Percentiles rank a stretch among this genome's conserved stretches.
Evolutionary conservation across 2,329 filamentous ascomycete species (phyloP).

Genomic region (Cordyceps farinosa): DNA sequence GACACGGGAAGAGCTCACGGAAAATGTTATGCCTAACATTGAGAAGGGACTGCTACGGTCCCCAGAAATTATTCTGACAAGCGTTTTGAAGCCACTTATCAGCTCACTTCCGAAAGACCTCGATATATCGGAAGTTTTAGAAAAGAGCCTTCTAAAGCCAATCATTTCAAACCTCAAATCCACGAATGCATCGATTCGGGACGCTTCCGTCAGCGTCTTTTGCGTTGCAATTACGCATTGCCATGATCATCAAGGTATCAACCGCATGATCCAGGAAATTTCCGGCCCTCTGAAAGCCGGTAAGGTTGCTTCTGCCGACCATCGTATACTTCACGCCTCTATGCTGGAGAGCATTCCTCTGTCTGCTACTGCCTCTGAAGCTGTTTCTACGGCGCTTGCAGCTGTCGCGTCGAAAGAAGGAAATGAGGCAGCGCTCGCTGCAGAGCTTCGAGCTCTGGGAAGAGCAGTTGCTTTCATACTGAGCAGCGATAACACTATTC

Average conservation of each 20-base stretch:
- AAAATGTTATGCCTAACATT: constrained; percentile 72
- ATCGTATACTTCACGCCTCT: constrained; percentile 77
- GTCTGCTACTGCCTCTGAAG: constrained; percentile 59
- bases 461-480: constrained; percentile 63
- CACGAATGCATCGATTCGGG: constrained; percentile 73
- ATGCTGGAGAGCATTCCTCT: constrained; percentile 66
- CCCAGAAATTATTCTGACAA: constrained; percentile 82
- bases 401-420: constrained; percentile 76
- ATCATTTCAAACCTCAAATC: constrained; percentile 90
- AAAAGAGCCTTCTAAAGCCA: constrained; percentile 74
- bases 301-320: constrained; percentile 81
- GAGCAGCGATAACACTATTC: constrained; percentile 55
- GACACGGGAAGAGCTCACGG: constrained; percentile 68
- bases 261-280: constrained; percentile 73
- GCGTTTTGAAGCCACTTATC: constrained; percentile 72
- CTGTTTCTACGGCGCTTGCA: constrained; percentile 64
- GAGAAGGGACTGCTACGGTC: constrained; percentile 87
- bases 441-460: constrained; percentile 70
- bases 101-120: constrained; percentile 63
- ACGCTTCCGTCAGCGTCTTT: constrained; percentile 73
- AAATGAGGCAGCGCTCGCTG: constrained; percentile 76
- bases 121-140: constrained; percentile 74
- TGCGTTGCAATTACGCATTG: constrained; percentile 62
- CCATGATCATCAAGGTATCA: constrained; percentile 53
- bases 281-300: constrained; percentile 73